phyloP scores from a whole-genome alignment of 805 yeast genomes.

The Candida anglica region DNA sequence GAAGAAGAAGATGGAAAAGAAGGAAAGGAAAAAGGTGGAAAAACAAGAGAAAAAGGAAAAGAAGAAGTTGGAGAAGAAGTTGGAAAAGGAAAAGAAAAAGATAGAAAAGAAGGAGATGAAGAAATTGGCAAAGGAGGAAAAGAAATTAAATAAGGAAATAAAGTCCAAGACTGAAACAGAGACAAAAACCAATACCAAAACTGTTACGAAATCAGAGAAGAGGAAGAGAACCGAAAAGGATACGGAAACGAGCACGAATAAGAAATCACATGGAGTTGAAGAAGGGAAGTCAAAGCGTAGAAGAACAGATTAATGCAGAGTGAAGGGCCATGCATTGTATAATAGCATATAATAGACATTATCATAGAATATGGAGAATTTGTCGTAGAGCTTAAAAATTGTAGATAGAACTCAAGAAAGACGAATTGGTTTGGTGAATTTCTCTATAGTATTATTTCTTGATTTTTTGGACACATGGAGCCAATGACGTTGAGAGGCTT shows the following conservation, averaged over 20 bases:
- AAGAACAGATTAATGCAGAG: conserved; percentile 11
- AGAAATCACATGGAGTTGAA: not conserved
- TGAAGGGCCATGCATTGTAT: conserved; percentile 21
- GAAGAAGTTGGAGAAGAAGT: conserved; percentile 18
- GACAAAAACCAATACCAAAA: conserved; percentile 9
- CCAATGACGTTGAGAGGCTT: too few relatives aligned
- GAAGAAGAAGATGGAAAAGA: conserved; percentile 17
- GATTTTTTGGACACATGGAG: too few relatives aligned
- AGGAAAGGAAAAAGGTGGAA: conserved; percentile 16
- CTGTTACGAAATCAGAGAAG: conserved; percentile 8
- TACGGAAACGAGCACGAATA: conserved; percentile 1
- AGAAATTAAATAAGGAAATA: conserved; percentile 1
- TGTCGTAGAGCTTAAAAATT: too few relatives aligned
- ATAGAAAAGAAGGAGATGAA: conserved; percentile 15
- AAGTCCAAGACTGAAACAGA: conserved; percentile 4
- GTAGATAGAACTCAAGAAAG: too few relatives aligned
- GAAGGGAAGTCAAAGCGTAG: not conserved
- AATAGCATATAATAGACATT: conserved; percentile 12
- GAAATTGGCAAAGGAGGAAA: conserved; percentile 9
- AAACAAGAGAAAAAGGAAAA: conserved; percentile 16
- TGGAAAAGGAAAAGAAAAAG: conserved; percentile 17
- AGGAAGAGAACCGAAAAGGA: conserved; percentile 6
- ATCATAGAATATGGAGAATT: conserved; percentile 6
- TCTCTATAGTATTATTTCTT: too few relatives aligned
- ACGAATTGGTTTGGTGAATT: too few relatives aligned